phyloP scores from a whole-genome alignment of 352 stramenopile species.

The Phytophthora cactorum region DNA sequence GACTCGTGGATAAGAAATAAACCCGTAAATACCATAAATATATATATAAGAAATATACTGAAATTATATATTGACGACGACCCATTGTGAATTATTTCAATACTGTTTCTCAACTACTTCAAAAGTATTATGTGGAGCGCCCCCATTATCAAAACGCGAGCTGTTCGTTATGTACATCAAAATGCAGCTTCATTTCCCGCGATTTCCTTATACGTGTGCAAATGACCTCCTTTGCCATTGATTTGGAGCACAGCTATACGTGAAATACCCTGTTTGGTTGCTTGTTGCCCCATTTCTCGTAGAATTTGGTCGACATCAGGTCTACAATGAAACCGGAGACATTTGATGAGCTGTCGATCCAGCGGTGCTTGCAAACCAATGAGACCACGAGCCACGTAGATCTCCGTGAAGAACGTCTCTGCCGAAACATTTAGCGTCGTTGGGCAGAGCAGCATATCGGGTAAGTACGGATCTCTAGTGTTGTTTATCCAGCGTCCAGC shows the following conservation, averaged over 20 bases:
- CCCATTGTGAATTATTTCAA: no score
- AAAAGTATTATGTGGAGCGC: no score
- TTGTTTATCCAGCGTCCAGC: conserved; percentile 11
- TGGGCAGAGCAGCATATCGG: conserved; percentile 23
- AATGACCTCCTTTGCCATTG: conserved; percentile 39
- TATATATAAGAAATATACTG: no score
- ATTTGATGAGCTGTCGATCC: conserved; percentile 28
- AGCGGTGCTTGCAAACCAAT: conserved; percentile 24
- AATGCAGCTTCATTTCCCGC: conserved; percentile 33
- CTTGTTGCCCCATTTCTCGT: conserved; percentile 30
- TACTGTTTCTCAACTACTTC: no score
- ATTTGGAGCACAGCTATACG: conserved; percentile 36
- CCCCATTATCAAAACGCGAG: no score
- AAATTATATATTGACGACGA: no score
- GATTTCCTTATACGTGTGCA: conserved; percentile 20
- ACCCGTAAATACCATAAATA: no score
- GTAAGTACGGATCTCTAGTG: conserved; percentile 17
- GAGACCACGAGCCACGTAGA: conserved; percentile 42
- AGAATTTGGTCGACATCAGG: conserved; percentile 33
- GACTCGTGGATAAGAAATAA: no score
- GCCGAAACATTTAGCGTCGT: conserved; percentile 17
- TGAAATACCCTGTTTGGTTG: conserved; percentile 7
- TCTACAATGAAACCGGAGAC: conserved; percentile 30
- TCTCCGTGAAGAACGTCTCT: conserved; percentile 42
- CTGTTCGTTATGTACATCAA: conserved; percentile 44